Base-by-base conservation (phyloP, 2,329 filamentous ascomycete genomes). In the Fonsecaea multimorphosa region DNA sequence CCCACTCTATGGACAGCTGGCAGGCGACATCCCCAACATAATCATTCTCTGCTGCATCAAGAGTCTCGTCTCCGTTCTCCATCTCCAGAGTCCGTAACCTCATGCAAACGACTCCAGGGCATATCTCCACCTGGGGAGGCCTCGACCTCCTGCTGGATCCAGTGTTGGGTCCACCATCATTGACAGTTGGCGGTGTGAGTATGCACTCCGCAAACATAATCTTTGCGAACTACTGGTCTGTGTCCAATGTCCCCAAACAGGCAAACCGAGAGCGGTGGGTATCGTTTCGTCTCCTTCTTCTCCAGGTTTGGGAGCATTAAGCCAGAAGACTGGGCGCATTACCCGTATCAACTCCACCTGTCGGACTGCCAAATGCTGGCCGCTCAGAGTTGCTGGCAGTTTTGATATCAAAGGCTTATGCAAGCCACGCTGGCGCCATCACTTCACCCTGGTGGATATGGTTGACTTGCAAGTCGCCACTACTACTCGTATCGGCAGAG, bases 401-500 rank as follows among this genome's bases (percentile, higher is more conserved):
- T 49, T 24, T 36, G 61, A 51, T 63, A 49, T 53, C 54, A 40
- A n/a, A 46, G 44, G 24, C 61, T 64, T 65, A 61, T 65, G 57
- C 63, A 65, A 65, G 63, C 57, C 63, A 65, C 58, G 32, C 40
- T 59, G 61, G 36, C 61, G 61, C 61, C 61, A 55, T 64, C 19
- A 34, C 38, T 16, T 19, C 16, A 22, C 51, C 31, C 53, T 19
- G 51, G 38, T 49, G 31, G 52, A 53, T 49, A 31, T 32, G 22
- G 58, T n/a, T 27, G 31, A 27, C 58, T 60, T 38, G n/a, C 24
- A 40, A 14, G 12, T 54, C 34, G 58, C 58, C 51, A 40, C 34
- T 56, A 34, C 60, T 46, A 12, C 52, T 57, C 36, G 32, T 36
- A 22, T 53, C 40, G 46, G 31, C 44, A n/a, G 32, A 58, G 29